Percentiles rank a stretch among this genome's conserved stretches.
These are phyloP conservation scores for Mycosarcoma mackinlayi DNA, from an alignment of 1,284 basidiomycete species.

Conservation along the genomic window DNA sequence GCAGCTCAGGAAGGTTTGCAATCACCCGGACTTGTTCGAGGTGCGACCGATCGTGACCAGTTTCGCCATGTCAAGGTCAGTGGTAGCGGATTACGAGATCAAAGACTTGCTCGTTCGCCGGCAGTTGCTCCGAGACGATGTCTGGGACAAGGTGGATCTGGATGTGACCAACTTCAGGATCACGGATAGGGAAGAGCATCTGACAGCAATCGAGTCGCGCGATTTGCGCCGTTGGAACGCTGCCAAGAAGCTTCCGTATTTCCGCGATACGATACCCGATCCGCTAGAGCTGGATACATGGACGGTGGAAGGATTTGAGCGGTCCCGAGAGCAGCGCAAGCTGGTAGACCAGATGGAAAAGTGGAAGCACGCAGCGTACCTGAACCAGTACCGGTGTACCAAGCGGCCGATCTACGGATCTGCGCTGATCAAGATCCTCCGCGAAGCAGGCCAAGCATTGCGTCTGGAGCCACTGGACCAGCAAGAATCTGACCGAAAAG, in stretches of 20 bases:
- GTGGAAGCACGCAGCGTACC: slow-evolving; percentile 78
- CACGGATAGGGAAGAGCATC: slow-evolving; percentile 70
- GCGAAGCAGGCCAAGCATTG: slow-evolving; percentile 16
- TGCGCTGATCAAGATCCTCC: slow-evolving; percentile 39
- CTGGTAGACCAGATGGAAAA: slow-evolving; percentile 74
- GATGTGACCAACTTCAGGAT: slow-evolving; percentile 77
- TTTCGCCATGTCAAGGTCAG: slow-evolving; percentile 85
- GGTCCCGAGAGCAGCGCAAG: slow-evolving; percentile 74
- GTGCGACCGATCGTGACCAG: slow-evolving; percentile 92
- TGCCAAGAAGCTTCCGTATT: slow-evolving; percentile 74
- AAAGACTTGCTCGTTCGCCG: slow-evolving; percentile 86
- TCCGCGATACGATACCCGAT: slow-evolving; percentile 70
- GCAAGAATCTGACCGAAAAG: slow-evolving; percentile 68
- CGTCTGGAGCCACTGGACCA: slow-evolving; percentile 31
- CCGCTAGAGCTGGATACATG: slow-evolving; percentile 74
- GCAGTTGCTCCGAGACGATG: slow-evolving; percentile 73
- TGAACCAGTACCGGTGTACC: slow-evolving; percentile 82
- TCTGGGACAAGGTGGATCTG: slow-evolving; percentile 73
- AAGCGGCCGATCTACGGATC: slow-evolving; percentile 75
- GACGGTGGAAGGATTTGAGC: slow-evolving; percentile 79
- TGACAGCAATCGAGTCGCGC: slow-evolving; percentile 73
- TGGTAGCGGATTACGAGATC: slow-evolving; percentile 85
- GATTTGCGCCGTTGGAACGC: slow-evolving; percentile 78
- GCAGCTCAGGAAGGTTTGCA: slow-evolving; percentile 83
- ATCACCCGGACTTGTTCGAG: slow-evolving; percentile 95